Evolutionary conservation across 2,329 filamentous ascomycete species (phyloP), one percentile per base, ranked within the genome.

Genomic region (Scytalidium sp.): DNA sequence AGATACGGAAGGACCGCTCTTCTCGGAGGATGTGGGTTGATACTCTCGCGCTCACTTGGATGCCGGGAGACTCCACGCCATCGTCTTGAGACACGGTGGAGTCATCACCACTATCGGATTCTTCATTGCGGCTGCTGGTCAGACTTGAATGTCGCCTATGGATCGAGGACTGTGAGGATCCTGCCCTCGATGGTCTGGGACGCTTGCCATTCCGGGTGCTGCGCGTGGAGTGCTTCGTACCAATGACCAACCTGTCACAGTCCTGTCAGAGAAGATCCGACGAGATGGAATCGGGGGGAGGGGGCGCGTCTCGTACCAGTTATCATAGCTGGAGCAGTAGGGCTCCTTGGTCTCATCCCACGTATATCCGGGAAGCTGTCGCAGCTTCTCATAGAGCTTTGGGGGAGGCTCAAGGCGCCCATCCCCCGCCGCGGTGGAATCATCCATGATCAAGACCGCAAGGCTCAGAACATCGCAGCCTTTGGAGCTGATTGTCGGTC

Each of bases 1-100:
- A 83, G 57, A 94, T 88, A 60, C 96, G 88, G 63, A 88, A 97
- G 50, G 93, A 87, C 54, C 92, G 79, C 72, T 97, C 92, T 59
- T 97, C 83, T 7, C 92, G 84, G 46, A 96, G 74, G 15, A 86
- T 79, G 69, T 96, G 90, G 54, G 82, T 85, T 0, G 92, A 96
- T 41, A 97, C 78, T 19, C 90, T 84, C 41, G 91, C 93, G 22
- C 96, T 75, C 5, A 97, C 85, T 7, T 80, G 43, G n/a, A 56
- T 50, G 36, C 43, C 44, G 17, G 21, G 41, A 3, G 23, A 25
- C 23, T 58, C 50, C 40, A 23, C 36, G 29, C 46, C 48, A 11
- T 56, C 56, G n/a, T 60, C 50, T 13, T 43, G 52, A 19, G 51
- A 50, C 2, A 32, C 20, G 13, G 32, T 50, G n/a, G 53, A 56